These are phyloP conservation scores for Sophora flavescens DNA, from an alignment of 306 rosid species.

Conservation along the genomic window DNA sequence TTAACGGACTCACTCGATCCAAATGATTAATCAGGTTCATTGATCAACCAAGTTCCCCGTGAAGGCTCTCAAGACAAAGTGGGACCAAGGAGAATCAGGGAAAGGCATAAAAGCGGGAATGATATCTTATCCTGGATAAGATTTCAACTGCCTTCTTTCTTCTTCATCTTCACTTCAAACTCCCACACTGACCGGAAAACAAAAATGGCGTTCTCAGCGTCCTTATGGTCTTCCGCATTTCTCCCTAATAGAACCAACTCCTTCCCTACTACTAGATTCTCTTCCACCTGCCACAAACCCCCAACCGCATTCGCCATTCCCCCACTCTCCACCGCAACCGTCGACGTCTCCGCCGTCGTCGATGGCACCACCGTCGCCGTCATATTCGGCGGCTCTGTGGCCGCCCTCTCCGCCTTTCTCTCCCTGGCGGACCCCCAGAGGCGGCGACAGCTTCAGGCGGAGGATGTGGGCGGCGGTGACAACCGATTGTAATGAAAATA, in stretches of 20 bases:
- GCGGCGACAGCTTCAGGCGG: slow-evolving; percentile 81
- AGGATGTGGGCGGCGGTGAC: slow-evolving; percentile 93
- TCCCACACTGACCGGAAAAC: background rate
- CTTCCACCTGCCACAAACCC: slow-evolving; percentile 44
- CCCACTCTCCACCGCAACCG: slow-evolving; percentile 67
- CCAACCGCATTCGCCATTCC: slow-evolving; percentile 62
- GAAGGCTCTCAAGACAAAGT: slow-evolving; percentile 12
- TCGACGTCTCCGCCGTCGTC: slow-evolving; percentile 62
- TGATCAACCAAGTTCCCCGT: no score
- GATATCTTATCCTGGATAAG: slow-evolving; percentile 61
- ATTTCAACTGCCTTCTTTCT: background rate
- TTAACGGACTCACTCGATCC: no score
- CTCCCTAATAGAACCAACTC: slow-evolving; percentile 38
- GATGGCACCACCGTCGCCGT: slow-evolving; percentile 80
- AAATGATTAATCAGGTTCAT: no score
- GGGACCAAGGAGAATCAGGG: slow-evolving; percentile 54
- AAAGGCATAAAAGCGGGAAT: slow-evolving; percentile 34
- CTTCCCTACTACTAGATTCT: slow-evolving; percentile 36
- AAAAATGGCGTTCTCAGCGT: slow-evolving; percentile 64
- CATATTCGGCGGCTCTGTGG: slow-evolving; percentile 75
- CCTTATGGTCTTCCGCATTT: slow-evolving; percentile 50
- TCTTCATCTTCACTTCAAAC: background rate
- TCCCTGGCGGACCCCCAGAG: slow-evolving; percentile 86
- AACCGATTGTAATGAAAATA: slow-evolving; percentile 52
- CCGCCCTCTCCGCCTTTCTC: slow-evolving; percentile 73